Evolutionary conservation across 2,329 filamentous ascomycete genomes (phyloP).

Genomic region (Botrytis pseudocinerea): DNA sequence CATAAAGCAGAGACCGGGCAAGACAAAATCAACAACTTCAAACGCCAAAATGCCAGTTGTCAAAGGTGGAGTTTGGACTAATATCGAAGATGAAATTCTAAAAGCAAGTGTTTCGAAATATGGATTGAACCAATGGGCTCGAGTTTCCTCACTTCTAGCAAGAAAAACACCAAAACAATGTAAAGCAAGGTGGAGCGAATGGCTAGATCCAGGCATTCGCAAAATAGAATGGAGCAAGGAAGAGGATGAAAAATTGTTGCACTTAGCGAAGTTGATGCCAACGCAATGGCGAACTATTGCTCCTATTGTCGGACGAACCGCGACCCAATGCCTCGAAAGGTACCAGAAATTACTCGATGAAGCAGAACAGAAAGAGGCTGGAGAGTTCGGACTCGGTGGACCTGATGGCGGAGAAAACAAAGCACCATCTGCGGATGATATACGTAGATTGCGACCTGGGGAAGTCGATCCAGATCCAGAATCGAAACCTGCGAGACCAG

Average conservation of each 20-base stretch:
- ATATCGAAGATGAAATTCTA: constrained; percentile 91
- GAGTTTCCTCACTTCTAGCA: constrained; percentile 93
- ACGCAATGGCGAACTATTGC: constrained; percentile 99
- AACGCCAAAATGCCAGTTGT: constrained; percentile 64
- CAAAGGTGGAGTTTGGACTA: constrained; percentile 74
- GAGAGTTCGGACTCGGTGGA: constrained; percentile 78
- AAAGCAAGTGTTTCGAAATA: constrained; percentile 88
- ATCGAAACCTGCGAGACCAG: constrained; percentile 90
- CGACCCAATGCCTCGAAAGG: constrained; percentile 93
- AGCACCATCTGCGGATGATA: constrained; percentile 89
- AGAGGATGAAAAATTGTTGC: constrained; percentile 95
- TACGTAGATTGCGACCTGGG: constrained; percentile 82
- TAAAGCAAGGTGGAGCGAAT: constrained; percentile 98
- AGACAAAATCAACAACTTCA: constrained; percentile 18
- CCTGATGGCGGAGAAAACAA: constrained; percentile 83
- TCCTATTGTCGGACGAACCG: constrained; percentile 91
- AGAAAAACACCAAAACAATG: constrained; percentile 99
- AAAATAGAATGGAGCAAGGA: constrained; percentile 99
- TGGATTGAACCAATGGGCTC: constrained; percentile 96
- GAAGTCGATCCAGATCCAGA: constrained; percentile 98
- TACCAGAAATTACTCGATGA: constrained; percentile 97
- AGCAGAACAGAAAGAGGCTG: constrained; percentile 83
- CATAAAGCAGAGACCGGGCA: constrained; percentile 9
- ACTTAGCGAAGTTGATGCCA: constrained; percentile 96
- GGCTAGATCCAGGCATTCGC: constrained; percentile 95